Evolutionary conservation across 2,329 filamentous ascomycete species (phyloP).

Genomic region (Chaetomiaceae sp.): DNA sequence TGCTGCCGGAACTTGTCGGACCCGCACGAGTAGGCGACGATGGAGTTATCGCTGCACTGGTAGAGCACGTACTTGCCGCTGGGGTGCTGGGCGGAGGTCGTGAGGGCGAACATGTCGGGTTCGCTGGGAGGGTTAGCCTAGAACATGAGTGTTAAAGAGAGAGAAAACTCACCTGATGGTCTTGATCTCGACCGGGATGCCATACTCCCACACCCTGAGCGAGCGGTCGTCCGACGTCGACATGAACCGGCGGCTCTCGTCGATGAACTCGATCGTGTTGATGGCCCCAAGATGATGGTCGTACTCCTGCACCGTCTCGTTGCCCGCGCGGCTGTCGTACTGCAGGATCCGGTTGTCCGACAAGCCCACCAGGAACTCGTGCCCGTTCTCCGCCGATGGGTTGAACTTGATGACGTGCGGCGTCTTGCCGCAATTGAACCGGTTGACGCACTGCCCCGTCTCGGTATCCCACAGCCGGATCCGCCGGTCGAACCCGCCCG

Average conservation of each 20-base stretch:
- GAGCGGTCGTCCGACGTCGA: constrained; percentile 97
- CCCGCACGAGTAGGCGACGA: constrained; percentile 85
- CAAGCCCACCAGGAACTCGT: constrained; percentile 95
- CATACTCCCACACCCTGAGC: constrained; percentile 95
- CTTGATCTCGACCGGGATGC: constrained; percentile 72
- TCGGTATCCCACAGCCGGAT: constrained; percentile 99
- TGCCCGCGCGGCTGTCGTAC: constrained; percentile 76
- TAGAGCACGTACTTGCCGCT: constrained; percentile 92
- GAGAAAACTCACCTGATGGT: constrained; percentile 62
- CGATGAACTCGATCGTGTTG: constrained; percentile 96
- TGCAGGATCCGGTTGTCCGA: constrained; percentile 99
- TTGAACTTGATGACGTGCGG: constrained; percentile 95
- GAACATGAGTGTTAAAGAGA: constrained; percentile 41
- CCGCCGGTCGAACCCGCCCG: constrained; percentile 86
- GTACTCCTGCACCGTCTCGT: constrained; percentile 89
- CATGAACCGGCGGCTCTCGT: constrained; percentile 92
- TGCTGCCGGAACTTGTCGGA: constrained; percentile 94
- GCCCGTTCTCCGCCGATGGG: constrained; percentile 67
- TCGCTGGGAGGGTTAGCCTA: constrained; percentile 60
- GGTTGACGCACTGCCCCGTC: constrained; percentile 79
- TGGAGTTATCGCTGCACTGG: constrained; percentile 92
- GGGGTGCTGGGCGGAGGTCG: constrained; percentile 77
- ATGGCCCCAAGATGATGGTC: constrained; percentile 97
- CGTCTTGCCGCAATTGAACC: constrained; percentile 90
- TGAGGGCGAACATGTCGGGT: constrained; percentile 96